Percentiles rank a stretch among this genome's conserved stretches.
These are phyloP conservation scores for Cutaneotrichosporon cavernicola DNA, from an alignment of 1,284 basidiomycete species.

Conservation along the genomic window DNA sequence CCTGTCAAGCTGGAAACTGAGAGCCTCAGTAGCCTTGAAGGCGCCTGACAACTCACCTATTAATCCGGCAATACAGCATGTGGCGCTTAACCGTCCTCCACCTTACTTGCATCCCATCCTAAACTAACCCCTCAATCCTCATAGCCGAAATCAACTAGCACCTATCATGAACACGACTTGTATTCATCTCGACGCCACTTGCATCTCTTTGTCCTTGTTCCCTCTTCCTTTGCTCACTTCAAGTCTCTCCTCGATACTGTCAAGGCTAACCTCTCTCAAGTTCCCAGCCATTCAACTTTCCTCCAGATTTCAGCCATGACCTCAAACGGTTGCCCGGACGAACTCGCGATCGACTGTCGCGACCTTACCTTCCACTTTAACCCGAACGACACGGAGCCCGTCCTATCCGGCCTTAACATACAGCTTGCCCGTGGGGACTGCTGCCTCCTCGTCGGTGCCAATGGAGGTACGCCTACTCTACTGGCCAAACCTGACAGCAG, in stretches of 20 bases:
- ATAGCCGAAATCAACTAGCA: background rate
- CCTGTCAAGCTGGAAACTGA: background rate
- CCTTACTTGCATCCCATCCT: background rate
- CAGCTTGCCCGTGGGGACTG: conserved; percentile 69
- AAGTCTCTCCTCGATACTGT: background rate
- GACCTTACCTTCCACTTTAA: conserved; percentile 66
- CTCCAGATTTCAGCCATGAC: conserved; percentile 16
- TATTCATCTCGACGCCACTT: background rate
- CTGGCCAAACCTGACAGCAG: conserved; percentile 48
- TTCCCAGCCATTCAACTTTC: background rate
- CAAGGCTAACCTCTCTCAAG: background rate
- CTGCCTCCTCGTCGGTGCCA: conserved; percentile 83
- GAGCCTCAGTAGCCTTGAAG: no score
- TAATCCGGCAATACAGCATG: background rate
- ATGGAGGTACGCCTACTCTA: conserved; percentile 65
- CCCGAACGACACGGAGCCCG: conserved; percentile 43
- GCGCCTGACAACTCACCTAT: no score
- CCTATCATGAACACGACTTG: background rate
- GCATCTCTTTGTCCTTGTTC: background rate
- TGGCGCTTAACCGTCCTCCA: background rate
- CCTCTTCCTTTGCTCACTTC: background rate
- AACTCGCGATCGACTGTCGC: conserved; percentile 59
- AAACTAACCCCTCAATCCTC: background rate
- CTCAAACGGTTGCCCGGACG: background rate
- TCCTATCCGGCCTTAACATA: conserved; percentile 68